Base-by-base conservation (phyloP, 2,329 filamentous ascomycete species). In the Orbilia oligospora region DNA sequence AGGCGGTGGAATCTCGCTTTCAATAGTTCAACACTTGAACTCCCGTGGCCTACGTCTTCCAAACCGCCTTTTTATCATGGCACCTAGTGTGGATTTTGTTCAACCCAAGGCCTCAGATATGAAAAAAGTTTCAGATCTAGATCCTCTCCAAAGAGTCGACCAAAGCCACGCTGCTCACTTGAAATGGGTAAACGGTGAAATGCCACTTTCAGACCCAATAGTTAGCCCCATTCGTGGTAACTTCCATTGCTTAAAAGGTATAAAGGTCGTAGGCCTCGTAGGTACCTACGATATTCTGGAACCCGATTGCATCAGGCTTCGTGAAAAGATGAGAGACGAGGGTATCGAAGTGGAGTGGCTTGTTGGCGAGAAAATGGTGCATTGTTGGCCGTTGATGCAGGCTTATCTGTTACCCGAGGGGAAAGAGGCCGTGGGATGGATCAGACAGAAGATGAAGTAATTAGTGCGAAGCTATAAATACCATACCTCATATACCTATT, bases 341-440 rank as follows among this genome's bases (percentile, higher is more conserved):
- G 64, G 53, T 5, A 38, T 75, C 1, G 1, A 51, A 18, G 46
- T 41, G 2, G 41, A 75, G 6, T 75, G 71, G 71, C 12, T 75
- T 27, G 44, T 68, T 6, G 71, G 41, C 63, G 41, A 68, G 41
- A 75, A 48, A 20, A 69, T 69, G 71, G n/a, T 75, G 2, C 71
- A 75, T 48, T 69, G 71, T 65, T 75, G 71, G 71, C 63, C 64
- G 5, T 55, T 68, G 63, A 63, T 75, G 71, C 71, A 75, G 12
- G 36, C 61, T 22, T 75, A 75, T 33, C 0, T 22, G 10, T 14
- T 75, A 38, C 71, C 63, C 6, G 71, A 68, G 18, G 63, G 49
- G 0, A 30, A 33, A 8, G 18, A 20, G n/a, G 71, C 63, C 0
- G 36, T 75, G 4, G 30, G 12, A 2, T 75, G 71, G 71, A 75